Evolutionary conservation across 108 stramenopile genomes (phyloP), one percentile per base, ranked within the genome.

Genomic region (Chaetoceros muelleri): DNA sequence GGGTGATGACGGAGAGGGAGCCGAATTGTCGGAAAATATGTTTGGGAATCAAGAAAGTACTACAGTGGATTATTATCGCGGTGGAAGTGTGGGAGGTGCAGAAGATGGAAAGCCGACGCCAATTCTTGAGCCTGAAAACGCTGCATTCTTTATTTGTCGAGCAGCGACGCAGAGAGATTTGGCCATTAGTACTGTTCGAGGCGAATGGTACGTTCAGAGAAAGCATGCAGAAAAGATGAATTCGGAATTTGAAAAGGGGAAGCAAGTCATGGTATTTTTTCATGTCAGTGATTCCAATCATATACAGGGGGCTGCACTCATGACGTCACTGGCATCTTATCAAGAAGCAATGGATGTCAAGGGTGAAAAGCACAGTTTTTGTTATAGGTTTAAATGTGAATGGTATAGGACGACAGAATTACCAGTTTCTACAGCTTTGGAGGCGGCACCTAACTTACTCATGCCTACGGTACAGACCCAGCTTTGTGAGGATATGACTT

Each of bases 371-470:
- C 44, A 48, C 26, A 40, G 30, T 24, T 92, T 85, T 59, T 72
- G 72, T 27, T 82, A 78, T 58, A 64, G 78, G 28, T 65, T 85
- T 23, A 49, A 70, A 20, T 73, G 84, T 45, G 82, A 85, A 71
- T 92, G 90, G 85, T 87, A 81, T 64, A 74, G 90, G 13, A 92
- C 90, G 1, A 85, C 83, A 18, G 90, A 92, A 64, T 71, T 92
- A 25, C 78, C 82, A 2, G 76, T 80, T 49, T 58, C 76, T 8
- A 91, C 79, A 31, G 90, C 90, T 1, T 17, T 85, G 19, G 90
- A 81, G 54, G 90, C 81, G 1, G 84, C 85, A 7, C 78, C 85
- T 10, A 80, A 87, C 79, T 60, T 91, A 13, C 61, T 85, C 24
- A 58, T 85, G 2, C 90, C 90, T 3, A 90, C 85, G 18, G 53